Conservation (phyloP, 495 filamentous ascomycete genomes). For the Talaromyces wortmannii region DNA sequence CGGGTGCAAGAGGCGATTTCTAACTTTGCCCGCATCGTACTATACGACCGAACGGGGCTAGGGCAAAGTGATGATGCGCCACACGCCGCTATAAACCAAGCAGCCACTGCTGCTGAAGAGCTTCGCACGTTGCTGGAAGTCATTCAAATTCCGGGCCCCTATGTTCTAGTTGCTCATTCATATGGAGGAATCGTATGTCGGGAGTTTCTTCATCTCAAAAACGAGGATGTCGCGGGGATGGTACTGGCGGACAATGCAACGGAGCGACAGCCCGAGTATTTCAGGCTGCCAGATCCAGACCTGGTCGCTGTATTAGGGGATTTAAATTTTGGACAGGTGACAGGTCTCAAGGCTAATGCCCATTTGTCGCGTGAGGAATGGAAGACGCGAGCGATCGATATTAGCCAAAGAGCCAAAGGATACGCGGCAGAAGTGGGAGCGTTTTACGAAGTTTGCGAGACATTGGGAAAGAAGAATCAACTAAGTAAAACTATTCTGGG, state of each 20-base stretch:
- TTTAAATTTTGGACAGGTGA: constrained; percentile 24
- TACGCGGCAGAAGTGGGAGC: constrained; percentile 11
- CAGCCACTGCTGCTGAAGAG: constrained; percentile 21
- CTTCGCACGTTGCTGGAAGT: constrained; percentile 21
- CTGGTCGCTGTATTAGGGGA: constrained; percentile 22
- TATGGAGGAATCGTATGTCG: constrained; percentile 46
- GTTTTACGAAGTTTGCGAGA: constrained; percentile 14
- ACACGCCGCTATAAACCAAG: neutral
- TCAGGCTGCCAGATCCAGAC: constrained; percentile 21
- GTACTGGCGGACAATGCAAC: constrained; percentile 31
- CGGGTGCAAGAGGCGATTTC: constrained; percentile 25
- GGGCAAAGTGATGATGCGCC: constrained; percentile 24
- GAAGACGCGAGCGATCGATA: constrained; percentile 25
- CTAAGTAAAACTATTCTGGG: constrained; percentile 21
- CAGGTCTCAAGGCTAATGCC: constrained; percentile 17
- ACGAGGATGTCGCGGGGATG: constrained; percentile 25
- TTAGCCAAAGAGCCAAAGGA: constrained; percentile 15
- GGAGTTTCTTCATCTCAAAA: constrained; percentile 32
- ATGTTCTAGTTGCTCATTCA: constrained; percentile 42
- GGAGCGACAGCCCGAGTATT: constrained; percentile 25
- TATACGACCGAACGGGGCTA: constrained; percentile 37
- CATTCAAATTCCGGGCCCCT: constrained; percentile 17
- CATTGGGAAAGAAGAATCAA: constrained; percentile 24
- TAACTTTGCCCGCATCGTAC: constrained; percentile 19
- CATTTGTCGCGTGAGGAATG: constrained; percentile 26